These are phyloP conservation scores for Ampelocalamus luodianensis DNA, from an alignment of 176 grass and related monocot genomes.

Conservation along the genomic window DNA sequence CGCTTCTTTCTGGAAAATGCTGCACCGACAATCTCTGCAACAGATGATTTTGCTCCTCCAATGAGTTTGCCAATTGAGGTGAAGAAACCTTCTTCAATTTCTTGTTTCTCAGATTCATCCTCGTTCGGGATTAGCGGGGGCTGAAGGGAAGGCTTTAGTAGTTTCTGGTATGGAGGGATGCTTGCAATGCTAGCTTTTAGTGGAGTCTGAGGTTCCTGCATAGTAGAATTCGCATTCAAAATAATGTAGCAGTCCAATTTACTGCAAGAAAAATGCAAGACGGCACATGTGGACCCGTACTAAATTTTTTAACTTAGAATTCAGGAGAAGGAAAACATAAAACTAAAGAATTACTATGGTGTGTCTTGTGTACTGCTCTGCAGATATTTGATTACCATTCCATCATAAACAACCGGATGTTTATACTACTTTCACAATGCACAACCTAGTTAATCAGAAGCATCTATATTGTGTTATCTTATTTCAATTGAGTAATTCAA, in stretches of 20 bases:
- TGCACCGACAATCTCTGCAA: conserved; percentile 52
- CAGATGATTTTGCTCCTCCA: conserved; percentile 59
- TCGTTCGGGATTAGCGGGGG: conserved; percentile 65
- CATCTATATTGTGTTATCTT: background rate
- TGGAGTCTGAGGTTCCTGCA: conserved; percentile 57
- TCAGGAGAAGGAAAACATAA: conserved; percentile 24
- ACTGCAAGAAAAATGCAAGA: background rate
- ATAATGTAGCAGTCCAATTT: conserved; percentile 28
- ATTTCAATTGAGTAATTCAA: background rate
- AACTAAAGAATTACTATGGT: background rate
- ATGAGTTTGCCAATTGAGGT: conserved; percentile 59
- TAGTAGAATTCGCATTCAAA: conserved; percentile 41
- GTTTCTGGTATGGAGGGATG: conserved; percentile 69
- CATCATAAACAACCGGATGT: conserved; percentile 22
- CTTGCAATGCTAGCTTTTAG: conserved; percentile 58
- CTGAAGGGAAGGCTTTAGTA: conserved; percentile 51
- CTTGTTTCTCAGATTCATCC: conserved; percentile 65
- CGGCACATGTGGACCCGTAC: background rate
- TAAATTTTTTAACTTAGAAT: background rate
- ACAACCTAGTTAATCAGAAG: background rate
- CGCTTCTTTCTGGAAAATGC: conserved; percentile 68
- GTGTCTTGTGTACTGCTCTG: conserved; percentile 1
- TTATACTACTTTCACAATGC: background rate
- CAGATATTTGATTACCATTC: conserved; percentile 13
- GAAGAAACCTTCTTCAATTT: conserved; percentile 69